Evolutionary conservation across 768 basidiomycete genomes (phyloP), one percentile per base, ranked within the genome.

Genomic region (Agaricus subrufescens): DNA sequence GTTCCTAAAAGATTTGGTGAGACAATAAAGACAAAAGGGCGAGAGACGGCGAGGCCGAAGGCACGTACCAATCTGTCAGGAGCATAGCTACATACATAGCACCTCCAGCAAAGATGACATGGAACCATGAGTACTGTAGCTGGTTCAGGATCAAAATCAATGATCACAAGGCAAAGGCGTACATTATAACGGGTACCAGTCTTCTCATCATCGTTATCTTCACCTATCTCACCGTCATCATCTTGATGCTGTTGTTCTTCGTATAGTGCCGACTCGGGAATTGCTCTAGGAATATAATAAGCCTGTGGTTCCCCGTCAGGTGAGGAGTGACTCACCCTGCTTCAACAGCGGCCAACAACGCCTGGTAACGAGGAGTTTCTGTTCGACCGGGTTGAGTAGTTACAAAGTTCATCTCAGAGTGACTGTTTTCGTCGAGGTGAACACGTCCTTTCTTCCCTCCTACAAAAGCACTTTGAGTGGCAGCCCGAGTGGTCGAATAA

Each of bases 21-120:
- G 9, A 47, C 14, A 47, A 6, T 4, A 29, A 30, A 26, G 2
- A 23, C 25, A 25, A 14, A 25, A 25, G 15, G 27, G n/a, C 3
- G 1, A 29, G 26, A 5, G 9, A 15, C 15, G 5, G 11, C 26
- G 30, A 30, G 1, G 29, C 7, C 14, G 57, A 56, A 37, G 40
- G 52, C 38, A 26, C 91, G 56, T 69, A 95, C 96, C 97, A 98
- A 71, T 99, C 96, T 1, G 96, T 99, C 52, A 99, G 71, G 12
- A 99, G 76, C 83, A 97, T 95, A 5, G 91, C 94, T 26, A 98
- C 94, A 71, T 99, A 99, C 97, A 98, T 98, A 12, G 94, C 79
- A 29, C 86, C 97, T 62, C 98, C 88, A 45, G 89, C 85, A 67
- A 98, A 99, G 65, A 99, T 98, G 69, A 98, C 73, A 67, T 99